Evolutionary conservation across 352 stramenopile species (phyloP), one percentile per base, ranked within the genome.

Genomic region (Phytopythium mirpurense): DNA sequence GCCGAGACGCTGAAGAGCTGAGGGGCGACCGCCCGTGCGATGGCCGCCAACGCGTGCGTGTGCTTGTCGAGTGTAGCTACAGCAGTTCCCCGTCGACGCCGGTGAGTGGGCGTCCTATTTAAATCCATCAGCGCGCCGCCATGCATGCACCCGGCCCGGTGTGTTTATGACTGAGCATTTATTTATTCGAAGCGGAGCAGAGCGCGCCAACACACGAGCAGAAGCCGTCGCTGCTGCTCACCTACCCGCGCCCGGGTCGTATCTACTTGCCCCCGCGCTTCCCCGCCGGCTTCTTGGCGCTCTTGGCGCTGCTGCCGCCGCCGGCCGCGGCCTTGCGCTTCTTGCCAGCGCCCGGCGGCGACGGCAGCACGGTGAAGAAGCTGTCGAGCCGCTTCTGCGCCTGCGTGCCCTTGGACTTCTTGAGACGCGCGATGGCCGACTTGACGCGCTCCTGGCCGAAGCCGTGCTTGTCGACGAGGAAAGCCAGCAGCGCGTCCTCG

Each of bases 391-490:
- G 86, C 56, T 95, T 93, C 67, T 99, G 97, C 23, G 91, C 94
- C 58, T 98, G 96, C 29, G 88, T 85, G 60, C 90, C 90, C 69
- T 97, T 94, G 15, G 94, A 96, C 62, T 98, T 98, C 73, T 98
- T 95, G 18, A 99, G 73, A 49, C 96, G 95, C 62, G 97, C 93
- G 68, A 99, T 98, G 38, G 78, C 90, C 15, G 63, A 77, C 34
- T 90, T 69, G 62, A 99, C 96, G 50, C 96, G 88, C 19, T 98
- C 87, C 16, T 85, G 70, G 65, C 96, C 96, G 77, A 99, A 99
- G 11, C 95, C 94, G 76, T 98, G 96, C 62, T 98, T 90, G 24
- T 98, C 91, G n/a, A 98, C 90, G 16, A 99, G 66, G 68, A 98
- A 99, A 10, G 83, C 84, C 10, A 83, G 76, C 24, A 99, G 77